Evolutionary conservation across 345 rosid genomes (phyloP).

Genomic region (Aquilaria malaccensis): DNA sequence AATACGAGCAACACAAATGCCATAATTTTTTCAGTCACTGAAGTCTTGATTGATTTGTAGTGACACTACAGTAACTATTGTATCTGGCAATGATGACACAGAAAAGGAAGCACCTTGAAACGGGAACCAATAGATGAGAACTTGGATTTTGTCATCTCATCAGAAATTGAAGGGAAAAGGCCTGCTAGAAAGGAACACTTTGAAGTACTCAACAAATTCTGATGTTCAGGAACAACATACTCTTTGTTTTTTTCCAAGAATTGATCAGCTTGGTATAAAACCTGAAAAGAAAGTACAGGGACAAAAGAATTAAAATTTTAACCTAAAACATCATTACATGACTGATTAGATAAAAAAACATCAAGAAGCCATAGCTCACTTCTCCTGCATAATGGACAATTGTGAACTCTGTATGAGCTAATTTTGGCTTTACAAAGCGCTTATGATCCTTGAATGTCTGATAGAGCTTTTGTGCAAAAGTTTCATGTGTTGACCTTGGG

Average conservation of each 20-base stretch:
- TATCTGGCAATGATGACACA: conserved; percentile 8
- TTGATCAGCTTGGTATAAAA: conserved; percentile 81
- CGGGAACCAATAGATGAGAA: conserved; percentile 85
- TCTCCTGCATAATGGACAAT: conserved; percentile 92
- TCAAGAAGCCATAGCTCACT: conserved; percentile 30
- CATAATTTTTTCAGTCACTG: too few relatives aligned
- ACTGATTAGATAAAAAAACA: conserved; percentile 5
- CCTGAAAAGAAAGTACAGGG: conserved; percentile 45
- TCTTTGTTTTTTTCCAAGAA: conserved; percentile 96
- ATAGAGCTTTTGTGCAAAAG: conserved; percentile 80
- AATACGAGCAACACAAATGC: not conserved
- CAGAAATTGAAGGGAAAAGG: conserved; percentile 64
- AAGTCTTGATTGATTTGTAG: too few relatives aligned
- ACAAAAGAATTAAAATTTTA: conserved; percentile 8
- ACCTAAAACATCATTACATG: not conserved
- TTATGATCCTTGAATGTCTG: conserved; percentile 71
- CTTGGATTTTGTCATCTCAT: conserved; percentile 71
- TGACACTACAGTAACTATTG: too few relatives aligned
- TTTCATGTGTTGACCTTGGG: conserved; percentile 86
- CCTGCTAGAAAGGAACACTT: conserved; percentile 61
- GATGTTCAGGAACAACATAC: conserved; percentile 92
- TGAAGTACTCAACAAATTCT: conserved; percentile 77
- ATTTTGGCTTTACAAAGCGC: conserved; percentile 78
- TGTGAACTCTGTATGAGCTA: conserved; percentile 71
- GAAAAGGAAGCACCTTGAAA: conserved; percentile 52